Conservation (phyloP, 140 eudicot genomes). For the Ambrosia hybrid region DNA sequence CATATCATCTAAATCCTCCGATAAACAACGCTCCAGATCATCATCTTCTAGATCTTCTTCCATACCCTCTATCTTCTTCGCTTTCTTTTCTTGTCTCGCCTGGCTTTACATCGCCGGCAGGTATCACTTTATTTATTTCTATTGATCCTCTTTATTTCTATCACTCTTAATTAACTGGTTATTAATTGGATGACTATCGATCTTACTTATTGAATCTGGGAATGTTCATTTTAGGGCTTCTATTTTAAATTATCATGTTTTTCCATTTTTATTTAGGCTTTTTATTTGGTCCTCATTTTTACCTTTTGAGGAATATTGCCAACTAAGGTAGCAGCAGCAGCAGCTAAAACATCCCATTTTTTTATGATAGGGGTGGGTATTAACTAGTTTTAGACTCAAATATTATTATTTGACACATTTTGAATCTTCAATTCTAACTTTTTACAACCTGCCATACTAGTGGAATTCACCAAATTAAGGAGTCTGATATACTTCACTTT, state of each 20-base stretch:
- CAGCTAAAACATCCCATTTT: too few relatives aligned
- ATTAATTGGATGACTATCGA: too few relatives aligned
- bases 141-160: neutral
- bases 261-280: neutral
- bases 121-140: constrained; percentile 20
- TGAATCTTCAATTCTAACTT: too few relatives aligned
- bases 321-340: neutral
- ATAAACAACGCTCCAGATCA: constrained; percentile 43
- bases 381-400: too few relatives aligned
- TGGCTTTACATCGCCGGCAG: constrained; percentile 93
- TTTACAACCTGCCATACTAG: too few relatives aligned
- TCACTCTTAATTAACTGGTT: too few relatives aligned
- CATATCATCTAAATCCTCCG: constrained; percentile 46
- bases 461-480: too few relatives aligned
- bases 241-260: neutral
- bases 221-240: neutral
- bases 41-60: constrained; percentile 30
- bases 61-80: constrained; percentile 55
- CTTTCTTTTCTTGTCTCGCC: constrained; percentile 79
- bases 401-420: too few relatives aligned
- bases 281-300: neutral
- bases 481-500: too few relatives aligned
- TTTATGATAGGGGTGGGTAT: too few relatives aligned
- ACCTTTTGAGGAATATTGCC: neutral
- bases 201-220: neutral